These are phyloP conservation scores for Cryphonectria radicalis DNA, from an alignment of 2,329 filamentous ascomycete genomes.

Conservation along the genomic window DNA sequence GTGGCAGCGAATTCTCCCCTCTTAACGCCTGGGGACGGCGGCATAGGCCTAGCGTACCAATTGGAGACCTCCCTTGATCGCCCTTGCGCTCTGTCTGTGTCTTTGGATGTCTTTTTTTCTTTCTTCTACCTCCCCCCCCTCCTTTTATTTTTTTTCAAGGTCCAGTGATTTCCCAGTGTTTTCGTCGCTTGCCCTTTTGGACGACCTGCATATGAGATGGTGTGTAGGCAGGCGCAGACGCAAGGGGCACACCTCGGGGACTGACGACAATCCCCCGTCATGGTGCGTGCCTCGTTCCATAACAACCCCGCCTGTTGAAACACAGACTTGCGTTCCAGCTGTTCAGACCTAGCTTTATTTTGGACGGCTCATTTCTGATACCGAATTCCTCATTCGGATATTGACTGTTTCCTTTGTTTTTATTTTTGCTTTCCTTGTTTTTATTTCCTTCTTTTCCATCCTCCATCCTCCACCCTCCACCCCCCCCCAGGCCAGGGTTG, in stretches of 20 bases:
- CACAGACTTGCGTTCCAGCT: constrained; percentile 10
- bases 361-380: not conserved
- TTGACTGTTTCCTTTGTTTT: not conserved
- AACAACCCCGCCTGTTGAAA: constrained; percentile 14
- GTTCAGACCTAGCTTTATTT: not conserved
- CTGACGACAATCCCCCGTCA: constrained; percentile 12
- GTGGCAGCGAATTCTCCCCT: constrained; percentile 3
- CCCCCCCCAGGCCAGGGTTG: not conserved
- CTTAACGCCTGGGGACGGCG: constrained; percentile 12
- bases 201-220: constrained; percentile 13
- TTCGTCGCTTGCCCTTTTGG: constrained; percentile 9
- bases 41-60: constrained; percentile 18
- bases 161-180: constrained; percentile 12
- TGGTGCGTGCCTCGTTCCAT: not conserved
- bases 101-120: not conserved
- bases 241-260: constrained; percentile 14
- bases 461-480: not conserved
- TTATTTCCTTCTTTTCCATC: not conserved
- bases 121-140: not conserved
- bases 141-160: not conserved
- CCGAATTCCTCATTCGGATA: not conserved
- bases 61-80: constrained; percentile 19
- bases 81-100: not conserved
- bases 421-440: not conserved
- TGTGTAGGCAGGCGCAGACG: constrained; percentile 5